phyloP scores from a whole-genome alignment of 2,329 filamentous ascomycete species.

The Fusarium denticulatum region DNA sequence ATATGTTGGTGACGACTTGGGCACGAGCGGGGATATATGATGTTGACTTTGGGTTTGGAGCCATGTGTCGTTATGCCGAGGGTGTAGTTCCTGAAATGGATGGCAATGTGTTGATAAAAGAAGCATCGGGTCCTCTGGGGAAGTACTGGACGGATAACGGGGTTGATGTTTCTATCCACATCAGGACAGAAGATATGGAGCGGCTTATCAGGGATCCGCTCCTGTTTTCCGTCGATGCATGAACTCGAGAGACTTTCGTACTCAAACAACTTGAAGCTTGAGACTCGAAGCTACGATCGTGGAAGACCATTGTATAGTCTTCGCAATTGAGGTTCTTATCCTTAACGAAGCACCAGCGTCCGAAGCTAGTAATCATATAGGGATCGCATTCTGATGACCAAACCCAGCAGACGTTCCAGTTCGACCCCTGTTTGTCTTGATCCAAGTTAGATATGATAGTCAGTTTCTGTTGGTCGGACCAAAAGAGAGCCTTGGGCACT shows the following conservation, averaged over 20 bases:
- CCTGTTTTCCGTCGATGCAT: neutral
- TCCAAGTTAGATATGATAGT: too few relatives aligned
- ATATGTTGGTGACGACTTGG: conserved; percentile 43
- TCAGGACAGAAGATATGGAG: conserved; percentile 28
- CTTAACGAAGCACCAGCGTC: too few relatives aligned
- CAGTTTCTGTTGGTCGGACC: too few relatives aligned
- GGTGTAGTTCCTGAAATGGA: conserved; percentile 39
- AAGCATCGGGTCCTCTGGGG: conserved; percentile 14
- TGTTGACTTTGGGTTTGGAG: conserved; percentile 39
- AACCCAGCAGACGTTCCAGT: too few relatives aligned
- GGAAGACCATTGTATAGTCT: too few relatives aligned
- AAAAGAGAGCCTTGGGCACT: neutral
- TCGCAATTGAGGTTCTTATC: too few relatives aligned
- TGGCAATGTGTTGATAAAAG: conserved; percentile 39
- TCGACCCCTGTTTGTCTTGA: neutral
- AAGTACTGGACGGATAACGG: conserved; percentile 38
- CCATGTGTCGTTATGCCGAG: conserved; percentile 29
- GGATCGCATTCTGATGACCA: too few relatives aligned
- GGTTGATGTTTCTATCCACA: conserved; percentile 35
- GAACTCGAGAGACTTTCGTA: too few relatives aligned
- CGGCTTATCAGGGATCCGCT: conserved; percentile 27
- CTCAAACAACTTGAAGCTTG: too few relatives aligned
- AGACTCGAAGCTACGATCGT: too few relatives aligned
- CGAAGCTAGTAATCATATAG: too few relatives aligned
- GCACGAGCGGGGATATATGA: conserved; percentile 40